Evolutionary conservation across 768 basidiomycete species (phyloP), one percentile per base, ranked within the genome.

Genomic region (Kwoniella dendrophila): DNA sequence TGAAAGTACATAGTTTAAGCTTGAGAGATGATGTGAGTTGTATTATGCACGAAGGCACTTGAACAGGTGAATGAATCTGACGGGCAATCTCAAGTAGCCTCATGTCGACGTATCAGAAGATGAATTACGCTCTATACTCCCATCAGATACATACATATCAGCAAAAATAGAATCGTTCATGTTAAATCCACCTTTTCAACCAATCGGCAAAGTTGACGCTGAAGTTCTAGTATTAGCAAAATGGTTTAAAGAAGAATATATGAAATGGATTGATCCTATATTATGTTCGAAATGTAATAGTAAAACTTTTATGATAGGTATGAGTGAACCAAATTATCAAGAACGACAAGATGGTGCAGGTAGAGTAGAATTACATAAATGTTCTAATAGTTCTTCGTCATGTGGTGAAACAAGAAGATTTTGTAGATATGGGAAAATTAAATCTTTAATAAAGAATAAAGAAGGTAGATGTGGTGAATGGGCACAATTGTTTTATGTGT

Each of bases 251-350:
- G 40, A 57, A 5, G 51, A 55, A 27, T 82, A 73, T 59, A 80
- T 82, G 74, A 67, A 58, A 24, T 82, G 81, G 81, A 71, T 78
- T 18, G 81, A 82, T 61, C 81, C 81, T 1, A 78, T 81, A 40
- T 68, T 64, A 12, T 82, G 81, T 59, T 67, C 78, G 0, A 40
- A 12, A 16, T 82, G 81, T 54, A 45, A 54, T 8, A 71, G 72
- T 0, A 18, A 63, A 3, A 81, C 80, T 26, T 47, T 27, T 12
- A 48, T 45, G 3, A 41, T 36, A 3, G 72, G 66, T 0, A 45
- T 47, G 16, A 70, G 62, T 4, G 33, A 68, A 10, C 71, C 79
- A 8, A 74, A 67, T 4, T 56, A 51, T 10, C 68, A 76, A 33
- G 79, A 81, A 62, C 36, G 65, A 38, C 33, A 32, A 22, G 78